Evolutionary conservation across 345 rosid genomes (phyloP), one percentile per base, ranked within the genome.

Genomic region (Nephelium lappaceum): DNA sequence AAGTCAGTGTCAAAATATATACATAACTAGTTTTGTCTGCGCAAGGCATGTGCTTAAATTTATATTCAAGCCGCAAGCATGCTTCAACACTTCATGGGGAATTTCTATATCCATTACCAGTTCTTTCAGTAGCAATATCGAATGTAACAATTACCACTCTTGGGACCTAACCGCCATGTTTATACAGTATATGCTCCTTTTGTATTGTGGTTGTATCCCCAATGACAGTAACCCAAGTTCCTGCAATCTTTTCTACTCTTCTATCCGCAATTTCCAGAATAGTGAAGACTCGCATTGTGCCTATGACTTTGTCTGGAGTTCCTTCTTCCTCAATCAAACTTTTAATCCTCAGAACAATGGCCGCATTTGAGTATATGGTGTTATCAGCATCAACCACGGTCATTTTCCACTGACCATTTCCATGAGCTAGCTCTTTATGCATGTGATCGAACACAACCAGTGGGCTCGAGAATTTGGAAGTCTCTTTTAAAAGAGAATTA

Each of bases 401-500:
- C 98, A 95, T 93, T 88, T 91, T 89, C 63, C 93, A 85, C 14
- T 80, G 81, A 72, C 93, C 95, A 64, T 87, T 89, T 53, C 95
- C 86, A 42, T 83, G 38, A 45, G 90, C 89, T 69, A 93, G 88
- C 88, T 88, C 86, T 68, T 93, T 93, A 65, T 95, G 98, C 98
- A 92, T 93, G 88, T 95, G 98, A 42, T 97, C 98, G 72, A 93
- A 95, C 78, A 93, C 90, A 7, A 92, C 91, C 71, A 95, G 82
- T 31, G 90, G 93, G 24, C 85, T 74, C 4, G 74, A 45, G 71
- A 89, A 11, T 3, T 81, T 80, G 2, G 83, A 80, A 49, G 84
- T 86, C 80, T 90, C 90, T 81, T 88, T 93, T 75, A 92, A 51
- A 84, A 62, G 87, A 61, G 86, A 83, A 77, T 93, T 74, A 55